Conservation (phyloP, 208 protist species). For the Leishmania gerbilli region DNA sequence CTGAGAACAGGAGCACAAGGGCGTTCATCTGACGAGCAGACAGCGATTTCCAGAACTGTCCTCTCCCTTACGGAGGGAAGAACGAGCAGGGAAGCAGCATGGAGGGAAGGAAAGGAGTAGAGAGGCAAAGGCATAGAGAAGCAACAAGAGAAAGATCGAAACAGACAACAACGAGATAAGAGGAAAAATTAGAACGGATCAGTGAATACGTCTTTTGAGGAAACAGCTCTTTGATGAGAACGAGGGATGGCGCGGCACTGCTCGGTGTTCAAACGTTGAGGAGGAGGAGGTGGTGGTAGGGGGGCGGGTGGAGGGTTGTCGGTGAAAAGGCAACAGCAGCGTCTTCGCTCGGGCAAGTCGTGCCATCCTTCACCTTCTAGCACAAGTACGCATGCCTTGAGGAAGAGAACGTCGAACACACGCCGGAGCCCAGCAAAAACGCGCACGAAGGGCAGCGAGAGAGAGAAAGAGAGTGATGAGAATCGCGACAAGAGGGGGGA, state of each 20-base stretch:
- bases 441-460: not conserved
- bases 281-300: not conserved
- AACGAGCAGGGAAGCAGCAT: not conserved
- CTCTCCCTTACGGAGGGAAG: no score
- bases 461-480: not conserved
- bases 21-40: not conserved
- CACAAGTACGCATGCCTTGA: not conserved
- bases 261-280: not conserved
- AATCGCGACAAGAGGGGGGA: not conserved
- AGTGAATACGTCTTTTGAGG: slow-evolving; percentile 9
- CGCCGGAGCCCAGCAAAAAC: not conserved
- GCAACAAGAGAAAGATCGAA: not conserved
- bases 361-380: not conserved
- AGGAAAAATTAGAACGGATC: not conserved
- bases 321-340: not conserved
- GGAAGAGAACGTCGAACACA: not conserved
- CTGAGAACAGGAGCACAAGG: not conserved
- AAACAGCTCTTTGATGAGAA: not conserved
- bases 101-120: not conserved
- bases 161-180: not conserved
- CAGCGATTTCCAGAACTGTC: no score
- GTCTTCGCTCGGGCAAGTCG: not conserved
- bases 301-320: not conserved
- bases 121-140: not conserved
- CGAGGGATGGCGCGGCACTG: not conserved